Percentiles rank a stretch among this genome's conserved stretches.
phyloP scores from a whole-genome alignment of 345 rosid species.

The Brassica juncea region DNA sequence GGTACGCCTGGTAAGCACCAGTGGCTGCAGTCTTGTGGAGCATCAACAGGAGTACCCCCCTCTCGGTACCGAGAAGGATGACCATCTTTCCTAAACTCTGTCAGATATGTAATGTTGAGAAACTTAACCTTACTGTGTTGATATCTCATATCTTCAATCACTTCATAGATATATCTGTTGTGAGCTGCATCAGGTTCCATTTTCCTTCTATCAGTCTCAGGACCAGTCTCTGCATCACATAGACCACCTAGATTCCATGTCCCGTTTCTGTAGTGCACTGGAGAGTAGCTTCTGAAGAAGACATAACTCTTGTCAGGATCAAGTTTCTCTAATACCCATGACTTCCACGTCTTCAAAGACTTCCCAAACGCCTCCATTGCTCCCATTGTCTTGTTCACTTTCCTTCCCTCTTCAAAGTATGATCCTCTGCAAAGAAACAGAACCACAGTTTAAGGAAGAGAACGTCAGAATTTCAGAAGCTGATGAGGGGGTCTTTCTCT shows the following conservation, averaged over 20 bases:
- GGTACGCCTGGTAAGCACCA: slow-evolving; percentile 97
- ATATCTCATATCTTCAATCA: slow-evolving; percentile 50
- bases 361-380: slow-evolving; percentile 67
- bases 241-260: slow-evolving; percentile 74
- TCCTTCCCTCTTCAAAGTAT: slow-evolving; percentile 70
- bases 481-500: neutral
- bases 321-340: slow-evolving; percentile 55
- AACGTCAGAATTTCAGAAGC: neutral
- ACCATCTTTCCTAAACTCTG: slow-evolving; percentile 69
- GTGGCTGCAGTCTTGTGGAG: slow-evolving; percentile 93
- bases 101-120: slow-evolving; percentile 70
- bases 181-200: slow-evolving; percentile 55
- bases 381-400: slow-evolving; percentile 59
- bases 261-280: slow-evolving; percentile 81
- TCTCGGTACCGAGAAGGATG: slow-evolving; percentile 84
- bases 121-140: slow-evolving; percentile 51
- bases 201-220: slow-evolving; percentile 46
- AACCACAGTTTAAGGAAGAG: slow-evolving; percentile 3
- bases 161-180: slow-evolving; percentile 54
- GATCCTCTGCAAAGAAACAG: slow-evolving; percentile 54
- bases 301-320: slow-evolving; percentile 53
- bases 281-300: slow-evolving; percentile 80
- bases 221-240: slow-evolving; percentile 64
- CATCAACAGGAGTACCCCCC: slow-evolving; percentile 54
- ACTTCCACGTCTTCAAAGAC: slow-evolving; percentile 68